A percentile compares a stretch with the other conserved stretches of the same genome.
These are phyloP conservation scores for Pseudopyricularia cyperi DNA, from an alignment of 2,329 filamentous ascomycete genomes.

Conservation along the genomic window DNA sequence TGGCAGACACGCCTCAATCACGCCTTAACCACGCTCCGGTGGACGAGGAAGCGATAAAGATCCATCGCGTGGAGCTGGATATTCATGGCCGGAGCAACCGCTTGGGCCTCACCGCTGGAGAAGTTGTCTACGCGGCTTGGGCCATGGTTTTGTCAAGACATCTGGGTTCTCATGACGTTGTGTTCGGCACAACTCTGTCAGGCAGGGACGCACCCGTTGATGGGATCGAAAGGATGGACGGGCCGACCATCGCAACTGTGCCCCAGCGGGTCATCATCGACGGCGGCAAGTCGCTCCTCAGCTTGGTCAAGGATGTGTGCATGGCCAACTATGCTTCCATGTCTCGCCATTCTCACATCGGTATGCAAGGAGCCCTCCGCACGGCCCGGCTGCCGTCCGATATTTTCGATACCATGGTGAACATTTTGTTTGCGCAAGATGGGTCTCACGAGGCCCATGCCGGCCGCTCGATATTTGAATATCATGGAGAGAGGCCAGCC, in stretches of 20 bases:
- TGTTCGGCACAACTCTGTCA: slow-evolving; percentile 25
- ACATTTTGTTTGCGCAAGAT: slow-evolving; percentile 3
- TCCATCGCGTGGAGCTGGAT: background rate
- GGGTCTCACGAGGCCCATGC: background rate
- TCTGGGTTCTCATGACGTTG: slow-evolving; percentile 20
- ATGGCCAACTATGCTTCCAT: background rate
- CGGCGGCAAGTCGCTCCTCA: slow-evolving; percentile 3
- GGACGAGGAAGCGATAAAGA: background rate
- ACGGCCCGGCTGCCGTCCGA: background rate
- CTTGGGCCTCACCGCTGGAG: slow-evolving; percentile 16
- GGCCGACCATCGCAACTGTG: slow-evolving; percentile 23
- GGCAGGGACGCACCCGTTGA: slow-evolving; percentile 15
- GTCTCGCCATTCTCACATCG: background rate
- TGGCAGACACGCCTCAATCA: slow-evolving; percentile 1
- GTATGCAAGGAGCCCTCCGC: background rate
- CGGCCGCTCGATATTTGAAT: slow-evolving; percentile 1
- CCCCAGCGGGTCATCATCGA: slow-evolving; percentile 15
- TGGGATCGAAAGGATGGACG: slow-evolving; percentile 7
- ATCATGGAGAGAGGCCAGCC: background rate
- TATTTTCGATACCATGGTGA: slow-evolving; percentile 10
- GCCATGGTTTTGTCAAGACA: slow-evolving; percentile 24
- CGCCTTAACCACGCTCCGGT: slow-evolving; percentile 1
- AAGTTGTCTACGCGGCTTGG: slow-evolving; percentile 28
- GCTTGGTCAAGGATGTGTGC: background rate
- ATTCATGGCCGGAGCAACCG: background rate